Conservation (phyloP, 805 yeast species). For the Wickerhamiella alocasiicola region DNA sequence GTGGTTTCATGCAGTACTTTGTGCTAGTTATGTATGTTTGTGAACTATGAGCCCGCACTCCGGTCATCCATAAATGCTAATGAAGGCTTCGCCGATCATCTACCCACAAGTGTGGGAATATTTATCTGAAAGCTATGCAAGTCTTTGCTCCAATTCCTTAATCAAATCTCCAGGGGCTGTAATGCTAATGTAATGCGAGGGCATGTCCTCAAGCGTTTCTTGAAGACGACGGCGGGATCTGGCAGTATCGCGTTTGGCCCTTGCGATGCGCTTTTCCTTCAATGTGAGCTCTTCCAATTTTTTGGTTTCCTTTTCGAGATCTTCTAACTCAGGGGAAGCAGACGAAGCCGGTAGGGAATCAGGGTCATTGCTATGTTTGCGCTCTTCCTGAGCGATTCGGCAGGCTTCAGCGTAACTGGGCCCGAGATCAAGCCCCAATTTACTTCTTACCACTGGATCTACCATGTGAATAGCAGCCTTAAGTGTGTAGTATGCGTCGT, state of each 20-base stretch:
- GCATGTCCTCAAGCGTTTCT: slow-evolving; percentile 3
- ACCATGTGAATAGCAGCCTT: slow-evolving; percentile 38
- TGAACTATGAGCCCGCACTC: too few species aligned
- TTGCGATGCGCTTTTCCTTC: neutral
- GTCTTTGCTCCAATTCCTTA: too few species aligned
- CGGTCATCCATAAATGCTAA: too few species aligned
- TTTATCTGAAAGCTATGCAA: too few species aligned
- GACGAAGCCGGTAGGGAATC: neutral
- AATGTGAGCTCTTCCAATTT: neutral
- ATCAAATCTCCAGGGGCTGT: too few species aligned
- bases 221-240: neutral
- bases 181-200: neutral
- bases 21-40: too few species aligned
- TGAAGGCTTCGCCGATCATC: too few species aligned
- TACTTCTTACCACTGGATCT: slow-evolving; percentile 31
- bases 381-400: neutral
- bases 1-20: too few species aligned
- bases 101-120: too few species aligned
- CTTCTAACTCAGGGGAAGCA: neutral
- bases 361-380: neutral
- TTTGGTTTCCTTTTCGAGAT: neutral
- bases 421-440: slow-evolving; percentile 7
- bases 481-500: slow-evolving; percentile 55
- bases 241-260: neutral
- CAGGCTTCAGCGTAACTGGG: slow-evolving; percentile 9